phyloP scores from a whole-genome alignment of 805 yeast species.

The Blastobotrys chiropterorum region DNA sequence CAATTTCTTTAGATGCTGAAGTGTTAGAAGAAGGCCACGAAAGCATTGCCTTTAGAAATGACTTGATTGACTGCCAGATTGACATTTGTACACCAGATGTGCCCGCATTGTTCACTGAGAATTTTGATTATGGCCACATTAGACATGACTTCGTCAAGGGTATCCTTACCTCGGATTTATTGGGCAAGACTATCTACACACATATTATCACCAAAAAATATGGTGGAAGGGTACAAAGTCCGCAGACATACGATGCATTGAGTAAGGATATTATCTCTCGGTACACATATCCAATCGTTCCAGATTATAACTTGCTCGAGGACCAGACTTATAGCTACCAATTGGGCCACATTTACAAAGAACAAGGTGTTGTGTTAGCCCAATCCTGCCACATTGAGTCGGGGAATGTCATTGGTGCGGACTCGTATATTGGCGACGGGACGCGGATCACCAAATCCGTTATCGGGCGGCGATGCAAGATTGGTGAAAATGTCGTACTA shows the following conservation, averaged over 20 bases:
- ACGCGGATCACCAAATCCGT: constrained; percentile 61
- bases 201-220: constrained; percentile 74
- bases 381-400: constrained; percentile 85
- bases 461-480: constrained; percentile 78
- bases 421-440: constrained; percentile 70
- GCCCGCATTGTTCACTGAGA: constrained; percentile 92
- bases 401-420: constrained; percentile 75
- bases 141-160: constrained; percentile 88
- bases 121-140: constrained; percentile 85
- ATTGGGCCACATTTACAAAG: constrained; percentile 83
- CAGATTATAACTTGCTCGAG: constrained; percentile 71
- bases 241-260: constrained; percentile 88
- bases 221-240: constrained; percentile 92
- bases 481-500: constrained; percentile 71
- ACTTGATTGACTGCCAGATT: constrained; percentile 91
- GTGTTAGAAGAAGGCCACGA: constrained; percentile 50
- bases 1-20: constrained; percentile 75
- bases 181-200: constrained; percentile 86
- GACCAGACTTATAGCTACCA: constrained; percentile 75
- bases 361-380: constrained; percentile 79
- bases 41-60: constrained; percentile 77
- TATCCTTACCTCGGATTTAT: constrained; percentile 79
- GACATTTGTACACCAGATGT: constrained; percentile 94
- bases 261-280: constrained; percentile 85
- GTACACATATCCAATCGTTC: constrained; percentile 88